Evolutionary conservation across 2,329 filamentous ascomycete genomes (phyloP).

Genomic region (Apiospora malaysiana): DNA sequence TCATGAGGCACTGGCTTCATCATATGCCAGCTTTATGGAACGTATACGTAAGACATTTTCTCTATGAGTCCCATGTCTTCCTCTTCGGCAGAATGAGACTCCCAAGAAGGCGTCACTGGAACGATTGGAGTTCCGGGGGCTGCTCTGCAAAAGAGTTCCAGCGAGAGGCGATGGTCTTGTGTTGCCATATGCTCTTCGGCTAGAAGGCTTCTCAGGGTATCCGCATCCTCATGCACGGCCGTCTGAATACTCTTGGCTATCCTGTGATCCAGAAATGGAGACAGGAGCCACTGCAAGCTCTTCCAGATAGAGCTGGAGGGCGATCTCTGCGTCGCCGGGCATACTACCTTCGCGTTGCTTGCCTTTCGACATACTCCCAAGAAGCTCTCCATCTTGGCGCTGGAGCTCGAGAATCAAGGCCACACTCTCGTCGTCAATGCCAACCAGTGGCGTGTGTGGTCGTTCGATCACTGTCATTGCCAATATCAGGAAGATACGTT

Average conservation of each 20-base stretch:
- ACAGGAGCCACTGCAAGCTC: neutral
- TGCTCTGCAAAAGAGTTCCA: neutral
- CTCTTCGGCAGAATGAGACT: neutral
- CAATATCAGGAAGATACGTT: neutral
- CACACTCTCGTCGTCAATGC: neutral
- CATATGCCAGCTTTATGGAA: neutral
- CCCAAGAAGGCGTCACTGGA: neutral
- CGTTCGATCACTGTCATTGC: neutral
- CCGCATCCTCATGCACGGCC: neutral
- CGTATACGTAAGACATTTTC: neutral
- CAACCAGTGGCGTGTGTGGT: neutral
- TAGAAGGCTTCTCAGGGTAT: neutral
- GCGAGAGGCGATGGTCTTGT: neutral
- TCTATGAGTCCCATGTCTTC: neutral
- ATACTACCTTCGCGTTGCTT: neutral
- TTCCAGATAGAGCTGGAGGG: neutral
- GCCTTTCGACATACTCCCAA: neutral
- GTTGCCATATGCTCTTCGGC: neutral
- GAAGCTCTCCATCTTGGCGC: neutral
- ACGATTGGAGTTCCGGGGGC: neutral
- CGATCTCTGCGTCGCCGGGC: neutral
- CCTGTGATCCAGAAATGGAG: neutral
- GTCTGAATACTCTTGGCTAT: neutral
- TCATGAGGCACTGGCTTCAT: neutral
- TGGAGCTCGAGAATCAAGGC: slow-evolving; percentile 3